Base-by-base conservation (phyloP, 495 filamentous ascomycete species). In the Hypoxylon trugodes region DNA sequence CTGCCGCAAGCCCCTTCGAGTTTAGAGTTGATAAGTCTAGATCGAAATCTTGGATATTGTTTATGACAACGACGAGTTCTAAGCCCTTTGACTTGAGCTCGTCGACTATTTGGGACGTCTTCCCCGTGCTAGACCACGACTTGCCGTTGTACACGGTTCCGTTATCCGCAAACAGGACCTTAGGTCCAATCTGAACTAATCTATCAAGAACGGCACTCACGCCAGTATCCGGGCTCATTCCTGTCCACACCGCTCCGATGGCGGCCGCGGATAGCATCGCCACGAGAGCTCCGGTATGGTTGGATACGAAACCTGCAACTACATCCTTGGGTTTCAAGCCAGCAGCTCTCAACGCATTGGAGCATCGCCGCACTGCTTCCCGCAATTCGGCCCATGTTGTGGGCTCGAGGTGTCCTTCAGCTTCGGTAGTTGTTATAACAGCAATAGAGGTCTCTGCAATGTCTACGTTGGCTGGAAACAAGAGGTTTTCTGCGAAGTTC, bases 401-500 rank as follows among this genome's bases (percentile, higher is more conserved):
- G 52, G 92, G 79, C 40, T 80, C 79, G 67, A 88, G 84, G 25
- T 91, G 79, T 19, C 78, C 78, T 5, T 81, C 82, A 18, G 74
- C 58, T 74, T 96, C 91, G 8, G 90, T 93, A 4, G 82, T 90
- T 32, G 86, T 87, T 65, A 95, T 87, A 19, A 93, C 77, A 18
- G 91, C 91, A 51, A 86, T 77, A 43, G 87, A 84, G 58, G 84
- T 76, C 19, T 86, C 84, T 15, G 81, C 71, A 35, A 78, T 58
- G n/a, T 38, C 47, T 18, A 52, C 66, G 37, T 79, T 80, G 10
- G 79, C 75, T 4, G 93, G 92, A 70, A 86, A 96, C 5, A 97
- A 83, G 25, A 97, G 81, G 74, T 97, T 97, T 77, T 96, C 90
- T 18, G 93, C 92, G 73, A 96, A 96, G 69, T 97, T 97, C 52